Base-by-base conservation (phyloP, 2,329 filamentous ascomycete genomes). In the Lachnellula hyalina region DNA sequence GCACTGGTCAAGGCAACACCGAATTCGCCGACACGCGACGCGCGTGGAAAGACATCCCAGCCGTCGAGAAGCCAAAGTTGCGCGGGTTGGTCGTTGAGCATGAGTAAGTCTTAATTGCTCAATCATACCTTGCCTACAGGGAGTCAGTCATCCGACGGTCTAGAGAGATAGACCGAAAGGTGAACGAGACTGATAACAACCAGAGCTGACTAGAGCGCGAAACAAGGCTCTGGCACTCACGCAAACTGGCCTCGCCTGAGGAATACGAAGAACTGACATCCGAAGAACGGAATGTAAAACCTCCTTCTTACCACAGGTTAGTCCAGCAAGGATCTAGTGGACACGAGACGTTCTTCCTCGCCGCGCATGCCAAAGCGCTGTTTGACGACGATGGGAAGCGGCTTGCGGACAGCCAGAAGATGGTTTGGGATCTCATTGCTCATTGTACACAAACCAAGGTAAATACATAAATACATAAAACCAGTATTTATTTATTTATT, bases 1-100 rank as follows among this genome's bases (percentile, higher is more conserved):
- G 63, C 0, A 71, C 70, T 2, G 70, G 68, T 2, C 77, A 77
- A 19, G 78, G 77, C 17, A 71, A 75, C 49, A 81, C 78, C 2
- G 74, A 77, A 28, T 81, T 78, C 59, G 76, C 75, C 2, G 79
- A 83, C 63, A 74, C 75, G 6, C 69, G 79, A 4, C 71, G 75
- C 0, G 78, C 79, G 2, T 80, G 71, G 52, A 73, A 74, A 15
- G 73, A 76, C 15, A 68, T 81, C 1, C 70, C 71, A 0, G 56
- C 63, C 0, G 67, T 67, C 7, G 42, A 55, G n/a, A 58, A 50
- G 14, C 46, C 50, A n/a, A 70, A 71, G 9, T 65, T 66, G 14
- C 32, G 38, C 7, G 19, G 3, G 11, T 25, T 40, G 9, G 17
- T 41, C 4, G 47, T 49, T 11, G 47, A 49, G 21, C 47, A 49